Conservation (phyloP, 2,329 filamentous ascomycete genomes). For the Tolypocladium guangdongense region DNA sequence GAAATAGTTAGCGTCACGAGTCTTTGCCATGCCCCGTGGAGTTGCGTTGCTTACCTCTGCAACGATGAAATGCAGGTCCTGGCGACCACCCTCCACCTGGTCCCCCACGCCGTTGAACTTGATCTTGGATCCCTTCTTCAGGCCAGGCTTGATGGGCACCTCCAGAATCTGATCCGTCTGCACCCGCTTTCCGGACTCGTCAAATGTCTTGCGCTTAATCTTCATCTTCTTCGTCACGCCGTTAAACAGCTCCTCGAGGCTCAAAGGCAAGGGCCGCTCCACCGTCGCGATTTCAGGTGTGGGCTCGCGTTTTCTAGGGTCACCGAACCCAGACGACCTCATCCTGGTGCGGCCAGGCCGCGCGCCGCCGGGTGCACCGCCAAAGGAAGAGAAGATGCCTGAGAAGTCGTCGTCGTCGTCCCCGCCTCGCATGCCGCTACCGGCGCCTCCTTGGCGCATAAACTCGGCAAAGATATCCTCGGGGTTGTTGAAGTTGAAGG, state of each 20-base stretch:
- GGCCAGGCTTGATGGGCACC: slow-evolving; percentile 87
- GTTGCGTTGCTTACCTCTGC: slow-evolving; percentile 59
- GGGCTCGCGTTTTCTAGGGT: slow-evolving; percentile 16
- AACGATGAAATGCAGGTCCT: slow-evolving; percentile 91
- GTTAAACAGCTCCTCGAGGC: slow-evolving; percentile 78
- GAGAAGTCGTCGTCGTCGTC: slow-evolving; percentile 34
- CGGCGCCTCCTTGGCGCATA: slow-evolving; percentile 43
- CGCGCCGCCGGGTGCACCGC: slow-evolving; percentile 21
- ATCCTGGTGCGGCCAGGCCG: slow-evolving; percentile 28
- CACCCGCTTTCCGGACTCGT: slow-evolving; percentile 72
- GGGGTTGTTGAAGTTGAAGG: slow-evolving; percentile 77
- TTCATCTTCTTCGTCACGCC: slow-evolving; percentile 95
- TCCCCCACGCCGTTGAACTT: slow-evolving; percentile 98
- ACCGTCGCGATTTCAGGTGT: slow-evolving; percentile 86
- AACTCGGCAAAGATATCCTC: slow-evolving; percentile 82
- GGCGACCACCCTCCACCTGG: slow-evolving; percentile 89
- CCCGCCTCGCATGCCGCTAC: slow-evolving; percentile 15
- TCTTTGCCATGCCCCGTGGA: background rate
- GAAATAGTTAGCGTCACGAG: slow-evolving; percentile 5
- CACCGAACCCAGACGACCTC: slow-evolving; percentile 29
- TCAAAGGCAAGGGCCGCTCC: slow-evolving; percentile 69
- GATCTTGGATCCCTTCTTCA: slow-evolving; percentile 97
- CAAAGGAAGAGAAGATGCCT: slow-evolving; percentile 45
- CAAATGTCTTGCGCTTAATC: slow-evolving; percentile 93
- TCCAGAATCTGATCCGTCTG: slow-evolving; percentile 85